Evolutionary conservation across 2,329 filamentous ascomycete genomes (phyloP).

Genomic region (Clonostachys rosea): DNA sequence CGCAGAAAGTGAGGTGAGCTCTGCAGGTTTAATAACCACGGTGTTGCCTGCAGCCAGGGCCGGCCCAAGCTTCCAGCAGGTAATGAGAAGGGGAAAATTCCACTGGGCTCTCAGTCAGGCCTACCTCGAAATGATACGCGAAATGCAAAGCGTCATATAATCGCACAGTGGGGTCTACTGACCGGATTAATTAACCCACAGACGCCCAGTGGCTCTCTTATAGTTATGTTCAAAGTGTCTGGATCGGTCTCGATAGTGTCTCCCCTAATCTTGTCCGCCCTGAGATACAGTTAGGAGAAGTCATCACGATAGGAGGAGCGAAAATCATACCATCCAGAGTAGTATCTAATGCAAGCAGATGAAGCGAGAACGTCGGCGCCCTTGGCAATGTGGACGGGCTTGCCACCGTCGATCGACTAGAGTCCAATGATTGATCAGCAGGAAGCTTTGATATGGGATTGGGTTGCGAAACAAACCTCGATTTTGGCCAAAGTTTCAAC

Average conservation of each 20-base stretch:
- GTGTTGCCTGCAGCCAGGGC: conserved; percentile 95
- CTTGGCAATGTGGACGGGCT: conserved; percentile 1
- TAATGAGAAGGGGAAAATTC: conserved; percentile 82
- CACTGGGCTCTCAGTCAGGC: conserved; percentile 40
- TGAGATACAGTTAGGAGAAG: neutral
- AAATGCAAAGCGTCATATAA: conserved; percentile 35
- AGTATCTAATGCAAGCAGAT: conserved; percentile 48
- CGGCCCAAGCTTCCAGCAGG: conserved; percentile 65
- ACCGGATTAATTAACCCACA: conserved; percentile 75
- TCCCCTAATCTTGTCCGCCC: conserved; percentile 27
- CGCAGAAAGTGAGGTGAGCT: conserved; percentile 87
- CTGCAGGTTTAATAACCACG: conserved; percentile 84
- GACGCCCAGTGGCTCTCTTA: conserved; percentile 81
- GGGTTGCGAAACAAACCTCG: conserved; percentile 58
- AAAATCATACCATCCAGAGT: conserved; percentile 50
- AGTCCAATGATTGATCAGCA: neutral
- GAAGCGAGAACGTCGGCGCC: neutral
- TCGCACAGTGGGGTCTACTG: conserved; percentile 40
- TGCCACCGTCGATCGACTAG: conserved; percentile 1
- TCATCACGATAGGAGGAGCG: neutral
- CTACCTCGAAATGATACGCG: neutral
- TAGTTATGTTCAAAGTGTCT: conserved; percentile 70
- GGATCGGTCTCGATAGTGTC: conserved; percentile 26
- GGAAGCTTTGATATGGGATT: neutral
- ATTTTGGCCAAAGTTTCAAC: conserved; percentile 38